phyloP scores from a whole-genome alignment of 441 rosid genomes.

The Erysimum cheiri region DNA sequence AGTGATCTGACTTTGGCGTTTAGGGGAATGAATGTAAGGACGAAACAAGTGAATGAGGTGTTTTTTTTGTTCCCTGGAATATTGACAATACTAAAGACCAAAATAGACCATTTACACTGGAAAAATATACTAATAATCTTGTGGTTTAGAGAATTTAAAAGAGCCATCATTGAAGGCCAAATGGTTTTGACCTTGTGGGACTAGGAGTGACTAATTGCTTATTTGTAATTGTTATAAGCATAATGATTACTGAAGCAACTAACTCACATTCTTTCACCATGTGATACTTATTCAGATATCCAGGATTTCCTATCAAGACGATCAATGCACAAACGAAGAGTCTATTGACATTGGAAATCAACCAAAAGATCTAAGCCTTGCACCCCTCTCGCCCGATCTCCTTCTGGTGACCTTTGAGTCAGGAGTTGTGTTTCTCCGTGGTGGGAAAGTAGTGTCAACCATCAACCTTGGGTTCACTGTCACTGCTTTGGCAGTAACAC shows the following conservation, averaged over 20 bases:
- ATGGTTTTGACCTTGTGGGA: slow-evolving; percentile 7
- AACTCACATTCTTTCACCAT: slow-evolving; percentile 33
- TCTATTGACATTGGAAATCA: slow-evolving; percentile 78
- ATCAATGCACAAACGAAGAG: slow-evolving; percentile 72
- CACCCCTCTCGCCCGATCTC: slow-evolving; percentile 68
- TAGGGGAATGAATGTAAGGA: background rate
- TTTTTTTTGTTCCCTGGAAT: background rate
- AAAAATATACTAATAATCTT: background rate
- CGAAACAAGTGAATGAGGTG: background rate
- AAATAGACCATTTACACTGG: background rate
- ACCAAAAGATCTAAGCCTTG: slow-evolving; percentile 88
- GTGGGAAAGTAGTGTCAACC: slow-evolving; percentile 71
- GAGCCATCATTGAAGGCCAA: slow-evolving; percentile 11
- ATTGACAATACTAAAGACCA: background rate
- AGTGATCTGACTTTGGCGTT: background rate
- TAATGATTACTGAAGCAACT: slow-evolving; percentile 2
- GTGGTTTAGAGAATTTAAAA: background rate
- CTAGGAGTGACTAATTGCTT: background rate
- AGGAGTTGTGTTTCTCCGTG: slow-evolving; percentile 77
- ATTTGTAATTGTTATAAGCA: background rate
- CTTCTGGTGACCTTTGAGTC: slow-evolving; percentile 75
- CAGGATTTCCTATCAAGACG: slow-evolving; percentile 71
- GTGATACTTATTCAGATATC: slow-evolving; percentile 57
- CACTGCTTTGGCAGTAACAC: slow-evolving; percentile 82
- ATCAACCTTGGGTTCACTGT: slow-evolving; percentile 77